Percentiles rank a stretch among this genome's conserved stretches.
These are phyloP conservation scores for Sphaerostilbella broomeana DNA, from an alignment of 2,329 filamentous ascomycete species.

Conservation along the genomic window DNA sequence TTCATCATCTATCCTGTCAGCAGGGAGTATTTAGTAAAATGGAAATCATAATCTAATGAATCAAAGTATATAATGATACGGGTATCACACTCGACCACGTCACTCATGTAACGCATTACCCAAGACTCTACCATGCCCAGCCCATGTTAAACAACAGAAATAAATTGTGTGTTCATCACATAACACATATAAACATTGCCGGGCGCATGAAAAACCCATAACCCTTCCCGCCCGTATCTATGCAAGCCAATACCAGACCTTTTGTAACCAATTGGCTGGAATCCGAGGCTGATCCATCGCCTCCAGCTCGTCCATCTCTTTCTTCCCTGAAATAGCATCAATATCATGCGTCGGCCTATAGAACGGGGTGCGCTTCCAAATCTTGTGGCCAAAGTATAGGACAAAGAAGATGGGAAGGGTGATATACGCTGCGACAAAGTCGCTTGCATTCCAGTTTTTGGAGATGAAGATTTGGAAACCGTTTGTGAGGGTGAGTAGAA, in stretches of 20 bases:
- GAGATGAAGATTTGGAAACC: slow-evolving; percentile 71
- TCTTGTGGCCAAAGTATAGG: slow-evolving; percentile 57
- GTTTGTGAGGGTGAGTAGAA: slow-evolving; percentile 62
- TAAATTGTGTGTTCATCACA: too few species aligned
- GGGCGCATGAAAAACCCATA: too few species aligned
- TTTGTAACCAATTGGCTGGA: slow-evolving; percentile 45
- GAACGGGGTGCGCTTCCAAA: slow-evolving; percentile 38
- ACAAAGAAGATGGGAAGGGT: slow-evolving; percentile 54
- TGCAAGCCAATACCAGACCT: slow-evolving; percentile 51
- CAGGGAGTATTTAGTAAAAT: too few species aligned
- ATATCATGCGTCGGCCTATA: slow-evolving; percentile 41
- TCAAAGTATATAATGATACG: too few species aligned
- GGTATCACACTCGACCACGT: too few species aligned
- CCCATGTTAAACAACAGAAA: too few species aligned
- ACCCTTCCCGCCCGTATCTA: slow-evolving; percentile 18
- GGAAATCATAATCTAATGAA: too few species aligned
- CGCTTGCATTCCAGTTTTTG: slow-evolving; percentile 52
- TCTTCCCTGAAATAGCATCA: slow-evolving; percentile 52
- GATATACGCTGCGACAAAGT: slow-evolving; percentile 61
- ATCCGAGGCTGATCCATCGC: slow-evolving; percentile 40
- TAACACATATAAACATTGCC: not conserved
- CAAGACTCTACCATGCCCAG: too few species aligned
- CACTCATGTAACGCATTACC: too few species aligned
- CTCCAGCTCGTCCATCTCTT: slow-evolving; percentile 55
- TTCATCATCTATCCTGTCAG: too few species aligned